Percentiles rank a stretch among this genome's conserved stretches.
Conservation (phyloP, 1,284 basidiomycete genomes). For the Boletus mariae region DNA sequence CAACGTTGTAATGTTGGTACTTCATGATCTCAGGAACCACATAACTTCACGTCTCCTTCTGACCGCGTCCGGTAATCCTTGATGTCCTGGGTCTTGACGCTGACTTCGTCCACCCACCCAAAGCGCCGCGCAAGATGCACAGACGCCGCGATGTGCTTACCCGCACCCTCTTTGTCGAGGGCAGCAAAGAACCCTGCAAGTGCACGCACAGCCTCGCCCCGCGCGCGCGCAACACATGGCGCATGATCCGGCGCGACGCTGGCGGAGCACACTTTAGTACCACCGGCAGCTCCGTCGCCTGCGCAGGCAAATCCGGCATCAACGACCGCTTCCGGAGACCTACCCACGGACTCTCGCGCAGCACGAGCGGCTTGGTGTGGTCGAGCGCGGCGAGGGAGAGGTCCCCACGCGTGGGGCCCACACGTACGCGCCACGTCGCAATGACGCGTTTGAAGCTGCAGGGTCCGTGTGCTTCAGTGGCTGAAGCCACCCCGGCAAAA, state of each 20-base stretch:
- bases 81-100: conserved; percentile 1
- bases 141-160: conserved; percentile 53
- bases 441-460: conserved; percentile 73
- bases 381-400: conserved; percentile 65
- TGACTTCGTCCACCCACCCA: conserved; percentile 42
- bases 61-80: neutral
- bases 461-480: conserved; percentile 20
- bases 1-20: conserved; percentile 60
- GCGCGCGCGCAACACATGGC: conserved; percentile 81
- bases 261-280: conserved; percentile 48
- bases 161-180: conserved; percentile 48
- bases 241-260: conserved; percentile 76
- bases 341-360: conserved; percentile 69
- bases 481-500: conserved; percentile 1
- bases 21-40: conserved; percentile 55
- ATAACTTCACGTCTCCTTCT: conserved; percentile 50
- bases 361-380: conserved; percentile 63
- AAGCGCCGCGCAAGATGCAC: conserved; percentile 56
- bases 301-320: conserved; percentile 26
- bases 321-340: conserved; percentile 41
- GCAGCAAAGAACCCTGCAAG: conserved; percentile 69
- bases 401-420: conserved; percentile 85
- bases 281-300: conserved; percentile 39
- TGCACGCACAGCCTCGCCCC: conserved; percentile 72
- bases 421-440: conserved; percentile 85